A percentile compares a stretch with the other conserved stretches of the same genome.
Conservation (phyloP, 2,329 filamentous ascomycete species). For the Davidsoniella virescens region DNA sequence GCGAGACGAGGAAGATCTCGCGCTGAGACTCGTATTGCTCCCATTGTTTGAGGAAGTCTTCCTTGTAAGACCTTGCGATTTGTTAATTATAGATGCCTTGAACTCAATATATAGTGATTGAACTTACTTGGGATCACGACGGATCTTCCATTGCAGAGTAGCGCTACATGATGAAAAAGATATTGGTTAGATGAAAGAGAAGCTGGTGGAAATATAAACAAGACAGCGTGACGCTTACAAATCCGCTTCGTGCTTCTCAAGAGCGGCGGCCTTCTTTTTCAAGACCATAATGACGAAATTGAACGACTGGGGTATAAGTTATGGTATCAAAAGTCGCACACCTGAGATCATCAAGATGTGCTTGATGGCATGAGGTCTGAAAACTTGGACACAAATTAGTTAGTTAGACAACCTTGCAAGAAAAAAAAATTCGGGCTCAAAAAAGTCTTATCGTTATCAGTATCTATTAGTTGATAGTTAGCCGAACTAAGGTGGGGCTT, state of each 20-base stretch:
- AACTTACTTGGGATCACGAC: conserved; percentile 60
- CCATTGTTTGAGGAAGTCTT: conserved; percentile 79
- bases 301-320: not conserved
- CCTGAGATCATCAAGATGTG: not conserved
- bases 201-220: no score
- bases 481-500: no score
- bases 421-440: conserved; percentile 8
- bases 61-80: conserved; percentile 55
- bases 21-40: conserved; percentile 81
- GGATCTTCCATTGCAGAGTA: conserved; percentile 82
- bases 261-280: conserved; percentile 77
- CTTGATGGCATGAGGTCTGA: not conserved
- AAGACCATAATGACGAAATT: conserved; percentile 36
- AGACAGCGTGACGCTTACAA: conserved; percentile 33
- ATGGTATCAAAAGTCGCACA: no score
- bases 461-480: conserved; percentile 4
- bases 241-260: conserved; percentile 91
- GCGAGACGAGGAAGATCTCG: conserved; percentile 79
- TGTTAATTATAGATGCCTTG: no score
- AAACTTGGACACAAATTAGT: no score
- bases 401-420: not conserved
- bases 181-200: no score
- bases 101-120: not conserved
- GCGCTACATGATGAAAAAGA: conserved; percentile 33
- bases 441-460: conserved; percentile 9